Evolutionary conservation across 306 rosid genomes (phyloP).

Genomic region (Vigna trinervia): DNA sequence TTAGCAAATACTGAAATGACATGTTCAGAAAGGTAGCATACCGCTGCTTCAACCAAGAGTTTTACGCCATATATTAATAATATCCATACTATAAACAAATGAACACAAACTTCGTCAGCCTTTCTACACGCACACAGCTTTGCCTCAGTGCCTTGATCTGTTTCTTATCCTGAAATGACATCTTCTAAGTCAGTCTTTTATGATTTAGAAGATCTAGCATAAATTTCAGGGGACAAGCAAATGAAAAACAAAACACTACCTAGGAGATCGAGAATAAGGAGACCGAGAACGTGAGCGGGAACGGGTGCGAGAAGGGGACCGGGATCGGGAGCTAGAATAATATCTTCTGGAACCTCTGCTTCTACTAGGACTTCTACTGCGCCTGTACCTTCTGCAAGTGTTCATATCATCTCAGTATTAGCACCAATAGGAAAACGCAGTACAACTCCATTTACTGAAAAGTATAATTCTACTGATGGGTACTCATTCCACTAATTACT

Average conservation of each 20-base stretch:
- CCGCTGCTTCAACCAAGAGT: slow-evolving; percentile 23
- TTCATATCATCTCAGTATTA: slow-evolving; percentile 27
- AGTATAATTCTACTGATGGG: background rate
- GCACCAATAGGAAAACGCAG: background rate
- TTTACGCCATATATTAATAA: slow-evolving; percentile 24
- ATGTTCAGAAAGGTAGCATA: slow-evolving; percentile 33
- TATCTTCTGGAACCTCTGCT: slow-evolving; percentile 75
- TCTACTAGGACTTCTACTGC: slow-evolving; percentile 84
- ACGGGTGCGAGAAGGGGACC: slow-evolving; percentile 48
- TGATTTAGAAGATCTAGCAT: background rate
- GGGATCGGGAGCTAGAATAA: slow-evolving; percentile 59
- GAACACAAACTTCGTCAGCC: slow-evolving; percentile 4
- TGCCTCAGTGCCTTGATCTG: slow-evolving; percentile 67
- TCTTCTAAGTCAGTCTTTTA: slow-evolving; percentile 44
- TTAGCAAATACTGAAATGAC: slow-evolving; percentile 22
- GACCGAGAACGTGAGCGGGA: slow-evolving; percentile 50
- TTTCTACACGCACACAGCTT: slow-evolving; percentile 31
- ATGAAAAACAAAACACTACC: slow-evolving; percentile 52
- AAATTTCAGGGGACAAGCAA: background rate
- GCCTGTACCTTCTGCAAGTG: slow-evolving; percentile 70
- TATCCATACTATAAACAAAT: slow-evolving; percentile 33
- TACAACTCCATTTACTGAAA: background rate
- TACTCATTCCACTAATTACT: background rate
- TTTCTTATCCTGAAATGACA: slow-evolving; percentile 68
- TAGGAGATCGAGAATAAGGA: slow-evolving; percentile 74